Evolutionary conservation across 2,329 filamentous ascomycete species (phyloP), one percentile per base, ranked within the genome.

Genomic region (Botrytis byssoidea): DNA sequence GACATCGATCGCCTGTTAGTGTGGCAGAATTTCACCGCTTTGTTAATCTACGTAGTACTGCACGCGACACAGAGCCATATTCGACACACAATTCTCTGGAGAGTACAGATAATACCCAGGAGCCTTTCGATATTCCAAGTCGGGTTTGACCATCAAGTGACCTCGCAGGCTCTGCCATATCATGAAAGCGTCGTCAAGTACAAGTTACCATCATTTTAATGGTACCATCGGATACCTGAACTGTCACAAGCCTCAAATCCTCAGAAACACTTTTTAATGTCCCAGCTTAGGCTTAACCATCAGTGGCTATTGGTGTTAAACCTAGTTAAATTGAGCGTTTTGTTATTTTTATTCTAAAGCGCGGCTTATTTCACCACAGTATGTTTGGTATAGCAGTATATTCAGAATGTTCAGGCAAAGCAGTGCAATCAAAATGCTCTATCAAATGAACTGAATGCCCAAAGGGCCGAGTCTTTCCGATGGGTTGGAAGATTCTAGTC

Each of bases 21-120:
- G 35, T 42, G 66, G 66, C 66, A 69, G 66, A 69, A 69, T 69
- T 25, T 32, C 66, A 69, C 66, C 66, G 66, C 66, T 57, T 64
- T 64, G 7, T 16, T n/a, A 42, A 20, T 20, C 0, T 64, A 10
- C 35, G 32, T 2, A 32, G 32, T 32, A 32, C 2, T 40, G 37
- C n/a, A 40, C 6, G 37, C 22, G 25, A 40, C 25, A 57, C 7
- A 29, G n/a, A 57, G 29, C 51, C 51, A 57, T 29, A 29, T 32
- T 57, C 51, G 51, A 55, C 14, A 55, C 7, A 29, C 14, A 55
- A 55, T 29, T 7, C 25, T 55, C 14, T 55, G 8, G 51, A n/a
- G 14, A 16, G 12, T 55, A 42, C 40, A 42, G 40, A 42, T 42
- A 16, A 42, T 42, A 55, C 22, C 25, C 25, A 51, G 22, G 5